phyloP scores from a whole-genome alignment of 805 yeast species.

The Metschnikowia colocasiae region DNA sequence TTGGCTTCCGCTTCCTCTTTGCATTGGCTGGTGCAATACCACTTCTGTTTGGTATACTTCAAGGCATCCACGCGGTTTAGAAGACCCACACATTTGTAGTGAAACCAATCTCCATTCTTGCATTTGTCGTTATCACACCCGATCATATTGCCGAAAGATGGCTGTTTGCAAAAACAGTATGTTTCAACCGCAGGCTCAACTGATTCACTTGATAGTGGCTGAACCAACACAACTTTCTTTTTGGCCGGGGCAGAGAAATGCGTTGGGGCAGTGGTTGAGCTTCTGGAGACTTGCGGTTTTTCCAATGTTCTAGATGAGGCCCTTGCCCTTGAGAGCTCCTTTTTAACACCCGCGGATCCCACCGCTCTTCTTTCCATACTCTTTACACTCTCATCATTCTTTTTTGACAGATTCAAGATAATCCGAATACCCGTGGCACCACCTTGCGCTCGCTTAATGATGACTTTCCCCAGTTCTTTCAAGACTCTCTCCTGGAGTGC shows the following conservation, averaged over 20 bases:
- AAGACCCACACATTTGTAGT: conserved; percentile 41
- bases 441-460: conserved; percentile 13
- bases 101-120: conserved; percentile 46
- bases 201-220: not conserved
- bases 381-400: not conserved
- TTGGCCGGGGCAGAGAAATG: not conserved
- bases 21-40: conserved; percentile 41
- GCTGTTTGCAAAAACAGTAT: conserved; percentile 27
- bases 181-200: conserved; percentile 9
- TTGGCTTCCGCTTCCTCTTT: conserved; percentile 13
- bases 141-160: conserved; percentile 29
- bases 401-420: conserved; percentile 12
- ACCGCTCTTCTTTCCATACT: conserved; percentile 2
- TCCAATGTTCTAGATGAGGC: not conserved
- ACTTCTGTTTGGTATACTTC: conserved; percentile 31
- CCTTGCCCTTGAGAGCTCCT: not conserved
- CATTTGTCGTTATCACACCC: conserved; percentile 32
- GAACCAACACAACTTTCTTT: not conserved
- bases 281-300: not conserved
- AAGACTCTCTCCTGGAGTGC: conserved; percentile 28
- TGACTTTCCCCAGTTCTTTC: conserved; percentile 14
- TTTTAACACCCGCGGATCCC: not conserved
- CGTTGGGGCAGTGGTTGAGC: not conserved
- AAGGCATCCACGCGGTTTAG: conserved; percentile 36
- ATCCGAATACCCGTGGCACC: conserved; percentile 14